Conservation (phyloP, 73 alveolate species). For the Tetrahymena borealis region DNA sequence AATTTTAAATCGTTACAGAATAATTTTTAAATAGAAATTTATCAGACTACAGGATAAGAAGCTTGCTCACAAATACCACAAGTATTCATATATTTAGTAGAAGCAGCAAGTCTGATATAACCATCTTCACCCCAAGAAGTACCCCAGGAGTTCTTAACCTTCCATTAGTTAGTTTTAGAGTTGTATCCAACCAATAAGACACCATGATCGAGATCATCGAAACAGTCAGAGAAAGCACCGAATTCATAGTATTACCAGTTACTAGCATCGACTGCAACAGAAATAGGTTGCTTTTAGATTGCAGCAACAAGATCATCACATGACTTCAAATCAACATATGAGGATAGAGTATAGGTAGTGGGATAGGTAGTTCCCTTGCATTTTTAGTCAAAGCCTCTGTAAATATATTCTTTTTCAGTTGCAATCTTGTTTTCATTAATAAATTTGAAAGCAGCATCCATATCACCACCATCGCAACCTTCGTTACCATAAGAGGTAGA, state of each 20-base stretch:
- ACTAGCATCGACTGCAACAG: conserved; percentile 53
- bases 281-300: background rate
- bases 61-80: conserved; percentile 21
- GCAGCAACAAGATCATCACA: conserved; percentile 30
- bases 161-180: conserved; percentile 25
- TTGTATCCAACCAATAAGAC: conserved; percentile 34
- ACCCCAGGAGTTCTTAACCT: conserved; percentile 52
- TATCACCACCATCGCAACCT: conserved; percentile 69
- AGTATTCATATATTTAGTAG: background rate
- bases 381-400: conserved; percentile 39
- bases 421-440: conserved; percentile 12
- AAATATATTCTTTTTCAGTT: conserved; percentile 54
- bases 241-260: conserved; percentile 20
- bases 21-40: background rate
- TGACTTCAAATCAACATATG: background rate
- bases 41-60: background rate
- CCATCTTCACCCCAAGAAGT: conserved; percentile 54
- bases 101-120: conserved; percentile 23
- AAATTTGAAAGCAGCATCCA: conserved; percentile 55
- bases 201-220: conserved; percentile 37
- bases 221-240: conserved; percentile 5
- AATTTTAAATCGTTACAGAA: background rate
- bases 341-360: conserved; percentile 6
- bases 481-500: conserved; percentile 48
- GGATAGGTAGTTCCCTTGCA: conserved; percentile 33